Conservation (phyloP, 2,329 filamentous ascomycete genomes). For the Neonectria punicea region DNA sequence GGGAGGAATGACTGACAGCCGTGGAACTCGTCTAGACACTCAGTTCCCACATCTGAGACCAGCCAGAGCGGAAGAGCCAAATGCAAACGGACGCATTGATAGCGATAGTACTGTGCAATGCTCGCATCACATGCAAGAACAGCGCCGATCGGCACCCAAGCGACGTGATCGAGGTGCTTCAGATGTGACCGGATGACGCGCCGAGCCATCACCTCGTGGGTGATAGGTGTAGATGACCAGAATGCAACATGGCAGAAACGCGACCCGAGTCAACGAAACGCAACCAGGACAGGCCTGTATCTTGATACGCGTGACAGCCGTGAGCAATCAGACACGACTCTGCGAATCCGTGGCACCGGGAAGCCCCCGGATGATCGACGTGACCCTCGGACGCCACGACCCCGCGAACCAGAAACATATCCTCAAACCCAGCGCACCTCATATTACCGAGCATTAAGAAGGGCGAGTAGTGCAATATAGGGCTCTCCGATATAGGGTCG, state of each 20-base stretch:
- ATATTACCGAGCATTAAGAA: not conserved
- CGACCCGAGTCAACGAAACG: not conserved
- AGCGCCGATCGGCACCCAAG: not conserved
- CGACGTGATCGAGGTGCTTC: constrained; percentile 1
- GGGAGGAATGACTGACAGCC: not conserved
- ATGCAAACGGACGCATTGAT: not conserved
- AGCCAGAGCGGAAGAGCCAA: not conserved
- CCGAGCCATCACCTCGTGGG: constrained; percentile 1
- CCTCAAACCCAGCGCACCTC: constrained; percentile 5
- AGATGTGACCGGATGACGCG: constrained; percentile 7
- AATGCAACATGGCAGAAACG: constrained; percentile 8
- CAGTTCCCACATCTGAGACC: not conserved
- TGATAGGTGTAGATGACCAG: not conserved
- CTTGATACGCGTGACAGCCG: constrained; percentile 9
- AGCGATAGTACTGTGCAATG: not conserved
- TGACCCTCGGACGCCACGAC: not conserved
- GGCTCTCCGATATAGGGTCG: not conserved
- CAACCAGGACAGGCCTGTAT: not conserved
- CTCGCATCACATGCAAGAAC: constrained; percentile 10
- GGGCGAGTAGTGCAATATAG: constrained; percentile 6
- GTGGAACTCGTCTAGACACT: constrained; percentile 4
- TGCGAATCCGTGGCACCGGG: constrained; percentile 3
- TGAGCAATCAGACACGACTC: not conserved
- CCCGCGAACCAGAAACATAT: constrained; percentile 3
- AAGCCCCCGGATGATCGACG: constrained; percentile 11